A percentile compares a stretch with the other conserved stretches of the same genome.
Evolutionary conservation across 2,329 filamentous ascomycete genomes (phyloP).

Genomic region (Ophiostoma triangulosporum): DNA sequence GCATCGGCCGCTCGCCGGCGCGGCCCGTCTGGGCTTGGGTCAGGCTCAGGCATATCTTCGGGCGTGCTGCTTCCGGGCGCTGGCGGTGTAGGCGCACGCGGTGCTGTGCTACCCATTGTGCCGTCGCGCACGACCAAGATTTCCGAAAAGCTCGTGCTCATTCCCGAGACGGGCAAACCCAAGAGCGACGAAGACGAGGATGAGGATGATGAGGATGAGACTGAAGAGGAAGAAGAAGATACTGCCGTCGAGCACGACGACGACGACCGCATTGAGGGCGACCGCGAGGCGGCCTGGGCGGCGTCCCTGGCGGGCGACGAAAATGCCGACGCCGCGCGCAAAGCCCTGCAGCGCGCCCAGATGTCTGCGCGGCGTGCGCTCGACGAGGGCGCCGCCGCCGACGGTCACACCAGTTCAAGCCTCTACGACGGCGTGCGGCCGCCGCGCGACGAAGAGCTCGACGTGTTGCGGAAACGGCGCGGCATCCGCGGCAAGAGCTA

Average conservation of each 20-base stretch:
- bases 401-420: not conserved
- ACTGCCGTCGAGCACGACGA: slow-evolving; percentile 44
- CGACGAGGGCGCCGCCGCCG: slow-evolving; percentile 26
- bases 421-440: slow-evolving; percentile 30
- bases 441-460: slow-evolving; percentile 53
- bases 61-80: slow-evolving; percentile 16
- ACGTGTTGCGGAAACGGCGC: slow-evolving; percentile 48
- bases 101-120: slow-evolving; percentile 35
- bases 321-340: slow-evolving; percentile 27
- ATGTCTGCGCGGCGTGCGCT: slow-evolving; percentile 24
- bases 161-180: slow-evolving; percentile 51
- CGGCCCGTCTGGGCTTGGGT: slow-evolving; percentile 4
- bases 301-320: slow-evolving; percentile 37
- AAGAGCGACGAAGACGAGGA: slow-evolving; percentile 27
- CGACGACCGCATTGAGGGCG: slow-evolving; percentile 41
- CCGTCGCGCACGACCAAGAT: slow-evolving; percentile 86
- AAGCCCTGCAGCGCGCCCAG: slow-evolving; percentile 21
- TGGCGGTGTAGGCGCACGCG: slow-evolving; percentile 20
- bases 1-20: slow-evolving; percentile 7
- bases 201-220: slow-evolving; percentile 71
- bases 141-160: slow-evolving; percentile 88
- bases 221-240: slow-evolving; percentile 93
- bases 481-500: slow-evolving; percentile 69
- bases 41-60: not conserved
- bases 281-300: slow-evolving; percentile 27